A percentile compares a stretch with the other conserved stretches of the same genome.
Evolutionary conservation across 371 early-diverging fungal species (phyloP).

Genomic region (Mucor indicus): DNA sequence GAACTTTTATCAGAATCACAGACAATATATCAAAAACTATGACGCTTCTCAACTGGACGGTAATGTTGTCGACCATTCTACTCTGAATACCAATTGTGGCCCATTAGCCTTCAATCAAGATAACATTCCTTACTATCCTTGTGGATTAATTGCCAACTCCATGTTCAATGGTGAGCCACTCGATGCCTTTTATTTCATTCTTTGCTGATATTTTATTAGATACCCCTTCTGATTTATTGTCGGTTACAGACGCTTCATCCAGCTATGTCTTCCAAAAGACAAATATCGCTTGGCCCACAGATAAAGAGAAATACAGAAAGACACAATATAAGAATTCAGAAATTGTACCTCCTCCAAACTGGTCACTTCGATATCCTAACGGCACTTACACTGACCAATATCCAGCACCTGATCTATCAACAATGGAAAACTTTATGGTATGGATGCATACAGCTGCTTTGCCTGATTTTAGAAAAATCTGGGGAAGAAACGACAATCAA

Average conservation of each 20-base stretch:
- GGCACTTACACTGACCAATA: slow-evolving; percentile 55
- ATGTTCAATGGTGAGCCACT: slow-evolving; percentile 75
- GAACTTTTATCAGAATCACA: slow-evolving; percentile 98
- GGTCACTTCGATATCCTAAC: slow-evolving; percentile 60
- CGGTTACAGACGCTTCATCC: slow-evolving; percentile 8
- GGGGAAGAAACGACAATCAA: slow-evolving; percentile 71
- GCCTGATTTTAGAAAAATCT: slow-evolving; percentile 96
- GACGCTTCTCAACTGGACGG: slow-evolving; percentile 85
- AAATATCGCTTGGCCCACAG: slow-evolving; percentile 90
- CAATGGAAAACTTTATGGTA: slow-evolving; percentile 89
- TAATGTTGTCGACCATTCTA: slow-evolving; percentile 8
- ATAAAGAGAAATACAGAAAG: slow-evolving; percentile 68
- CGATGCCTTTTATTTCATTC: neutral
- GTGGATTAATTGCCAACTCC: slow-evolving; percentile 98
- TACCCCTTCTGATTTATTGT: slow-evolving; percentile 32
- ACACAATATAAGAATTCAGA: slow-evolving; percentile 50
- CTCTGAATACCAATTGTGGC: slow-evolving; percentile 34
- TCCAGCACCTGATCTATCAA: slow-evolving; percentile 68
- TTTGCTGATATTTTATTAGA: slow-evolving; percentile 23
- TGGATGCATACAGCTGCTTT: slow-evolving; percentile 98
- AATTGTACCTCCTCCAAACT: slow-evolving; percentile 80
- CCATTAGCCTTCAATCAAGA: slow-evolving; percentile 45
- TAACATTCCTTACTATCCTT: slow-evolving; percentile 82
- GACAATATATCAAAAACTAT: slow-evolving; percentile 91
- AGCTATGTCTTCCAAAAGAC: slow-evolving; percentile 42